Percentiles rank a stretch among this genome's conserved stretches.
These are phyloP conservation scores for Aspergillus neoniger DNA, from an alignment of 2,329 filamentous ascomycete species.

Conservation along the genomic window DNA sequence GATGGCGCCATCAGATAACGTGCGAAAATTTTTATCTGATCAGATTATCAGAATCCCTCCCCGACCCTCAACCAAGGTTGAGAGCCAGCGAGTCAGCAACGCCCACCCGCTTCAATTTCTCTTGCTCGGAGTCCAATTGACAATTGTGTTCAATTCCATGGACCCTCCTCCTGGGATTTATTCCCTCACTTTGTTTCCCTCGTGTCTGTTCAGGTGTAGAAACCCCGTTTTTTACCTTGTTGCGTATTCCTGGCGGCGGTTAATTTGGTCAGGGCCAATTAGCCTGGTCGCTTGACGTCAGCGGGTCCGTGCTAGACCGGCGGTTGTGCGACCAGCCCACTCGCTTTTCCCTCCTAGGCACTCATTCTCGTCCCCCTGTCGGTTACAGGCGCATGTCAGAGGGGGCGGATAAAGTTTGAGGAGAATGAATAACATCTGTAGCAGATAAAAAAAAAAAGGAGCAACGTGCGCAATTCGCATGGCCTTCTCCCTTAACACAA, in stretches of 20 bases:
- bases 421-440: background rate
- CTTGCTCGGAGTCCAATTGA: background rate
- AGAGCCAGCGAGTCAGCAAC: background rate
- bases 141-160: background rate
- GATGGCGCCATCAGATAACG: conserved; percentile 29
- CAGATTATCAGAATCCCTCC: conserved; percentile 22
- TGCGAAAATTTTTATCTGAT: conserved; percentile 29
- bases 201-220: background rate
- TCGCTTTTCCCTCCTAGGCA: background rate
- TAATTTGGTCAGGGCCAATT: conserved; percentile 1
- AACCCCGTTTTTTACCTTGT: background rate
- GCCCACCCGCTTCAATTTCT: background rate
- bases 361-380: background rate
- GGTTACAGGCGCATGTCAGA: background rate
- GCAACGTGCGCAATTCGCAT: background rate
- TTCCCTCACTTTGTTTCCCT: background rate
- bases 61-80: conserved; percentile 1
- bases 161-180: background rate
- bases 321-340: background rate
- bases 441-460: no score
- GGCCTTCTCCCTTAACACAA: background rate
- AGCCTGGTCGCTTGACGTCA: conserved; percentile 9
- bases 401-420: background rate
- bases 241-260: background rate
- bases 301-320: conserved; percentile 8